Percentiles rank a stretch among this genome's conserved stretches.
Evolutionary conservation across 257 asterid genomes (phyloP).

Genomic region (Fraxinus cuspidata): DNA sequence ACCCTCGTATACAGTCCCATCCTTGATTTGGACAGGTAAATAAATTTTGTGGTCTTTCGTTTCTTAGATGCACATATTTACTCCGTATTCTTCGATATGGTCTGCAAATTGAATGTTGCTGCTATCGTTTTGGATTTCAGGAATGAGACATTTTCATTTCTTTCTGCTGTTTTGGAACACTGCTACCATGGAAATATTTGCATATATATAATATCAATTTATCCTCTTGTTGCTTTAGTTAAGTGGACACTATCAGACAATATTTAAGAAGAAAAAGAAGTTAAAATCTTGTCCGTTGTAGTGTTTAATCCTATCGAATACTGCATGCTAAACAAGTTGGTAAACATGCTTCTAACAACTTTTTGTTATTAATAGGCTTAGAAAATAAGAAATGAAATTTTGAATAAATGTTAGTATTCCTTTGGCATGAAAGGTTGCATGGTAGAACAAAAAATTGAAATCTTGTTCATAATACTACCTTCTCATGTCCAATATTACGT

Average conservation of each 20-base stretch:
- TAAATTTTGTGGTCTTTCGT: neutral
- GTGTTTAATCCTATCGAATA: no score
- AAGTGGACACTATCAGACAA: no score
- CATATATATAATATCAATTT: no score
- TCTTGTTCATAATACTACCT: neutral
- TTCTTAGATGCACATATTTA: neutral
- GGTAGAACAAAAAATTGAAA: neutral
- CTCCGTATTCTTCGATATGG: neutral
- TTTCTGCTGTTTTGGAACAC: neutral
- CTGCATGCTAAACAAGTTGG: no score
- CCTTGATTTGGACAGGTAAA: constrained; percentile 94
- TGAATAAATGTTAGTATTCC: no score
- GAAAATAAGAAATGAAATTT: no score
- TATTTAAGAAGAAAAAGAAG: no score
- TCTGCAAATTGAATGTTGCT: neutral
- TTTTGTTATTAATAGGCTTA: no score
- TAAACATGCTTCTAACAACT: no score
- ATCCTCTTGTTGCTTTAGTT: no score
- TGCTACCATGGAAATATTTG: neutral
- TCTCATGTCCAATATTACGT: neutral
- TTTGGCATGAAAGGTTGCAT: no score
- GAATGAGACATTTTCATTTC: neutral
- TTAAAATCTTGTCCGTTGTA: no score
- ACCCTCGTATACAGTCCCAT: constrained; percentile 86
- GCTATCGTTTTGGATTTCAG: neutral